Evolutionary conservation across 257 asterid genomes (phyloP).

Genomic region (Solanum paucissectum): DNA sequence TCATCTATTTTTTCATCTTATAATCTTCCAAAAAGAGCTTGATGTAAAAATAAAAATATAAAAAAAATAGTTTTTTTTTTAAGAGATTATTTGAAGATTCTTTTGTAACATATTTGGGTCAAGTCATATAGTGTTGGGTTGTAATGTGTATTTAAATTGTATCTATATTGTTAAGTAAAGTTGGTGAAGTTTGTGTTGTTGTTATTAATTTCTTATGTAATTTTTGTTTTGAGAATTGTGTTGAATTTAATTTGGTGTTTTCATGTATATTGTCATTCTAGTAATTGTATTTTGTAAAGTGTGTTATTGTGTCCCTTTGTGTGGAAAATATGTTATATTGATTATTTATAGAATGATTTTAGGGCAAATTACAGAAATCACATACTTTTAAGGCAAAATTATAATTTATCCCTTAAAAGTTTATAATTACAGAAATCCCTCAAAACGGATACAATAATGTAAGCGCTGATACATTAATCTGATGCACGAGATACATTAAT

Average conservation of each 20-base stretch:
- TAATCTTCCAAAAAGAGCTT: slow-evolving; percentile 34
- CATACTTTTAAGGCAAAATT: too few species aligned
- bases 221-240: background rate
- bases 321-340: background rate
- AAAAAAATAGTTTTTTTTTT: background rate
- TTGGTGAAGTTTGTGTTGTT: background rate
- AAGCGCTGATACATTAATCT: too few species aligned
- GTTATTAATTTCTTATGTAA: background rate
- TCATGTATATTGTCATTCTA: background rate
- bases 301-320: too few species aligned
- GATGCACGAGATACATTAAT: too few species aligned
- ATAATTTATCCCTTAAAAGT: too few species aligned
- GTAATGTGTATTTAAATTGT: background rate
- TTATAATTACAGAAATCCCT: too few species aligned
- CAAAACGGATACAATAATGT: too few species aligned
- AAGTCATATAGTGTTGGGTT: background rate
- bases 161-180: background rate
- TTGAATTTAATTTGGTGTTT: background rate
- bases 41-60: background rate
- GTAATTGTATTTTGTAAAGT: background rate
- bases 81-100: background rate
- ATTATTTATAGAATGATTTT: background rate
- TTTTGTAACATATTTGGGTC: background rate
- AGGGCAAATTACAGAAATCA: too few species aligned
- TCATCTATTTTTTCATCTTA: slow-evolving; percentile 37